phyloP scores from a whole-genome alignment of 306 rosid genomes.

The Quercus variabilis region DNA sequence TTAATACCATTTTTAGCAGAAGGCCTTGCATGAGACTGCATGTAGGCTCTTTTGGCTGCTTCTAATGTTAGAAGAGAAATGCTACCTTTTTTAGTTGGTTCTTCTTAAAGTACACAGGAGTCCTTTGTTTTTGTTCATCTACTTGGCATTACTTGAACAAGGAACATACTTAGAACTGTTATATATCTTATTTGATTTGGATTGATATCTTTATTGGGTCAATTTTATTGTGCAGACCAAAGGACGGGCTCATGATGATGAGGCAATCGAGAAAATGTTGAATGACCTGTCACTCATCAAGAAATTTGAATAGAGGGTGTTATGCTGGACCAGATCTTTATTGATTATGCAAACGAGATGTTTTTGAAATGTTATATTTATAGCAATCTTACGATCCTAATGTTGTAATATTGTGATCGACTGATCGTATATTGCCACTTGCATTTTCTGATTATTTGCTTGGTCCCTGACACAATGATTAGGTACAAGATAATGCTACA shows the following conservation, averaged over 20 bases:
- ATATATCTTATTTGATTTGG: background rate
- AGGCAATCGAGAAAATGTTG: conserved; percentile 93
- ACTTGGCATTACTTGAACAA: background rate
- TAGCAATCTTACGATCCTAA: too few relatives aligned
- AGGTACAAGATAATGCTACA: too few relatives aligned
- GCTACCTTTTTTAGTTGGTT: background rate
- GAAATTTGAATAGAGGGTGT: conserved; percentile 61
- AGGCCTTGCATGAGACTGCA: background rate
- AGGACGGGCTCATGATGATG: conserved; percentile 90
- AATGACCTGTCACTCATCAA: conserved; percentile 78
- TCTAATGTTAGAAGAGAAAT: background rate
- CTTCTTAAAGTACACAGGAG: background rate
- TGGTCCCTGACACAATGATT: too few relatives aligned
- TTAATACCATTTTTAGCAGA: background rate
- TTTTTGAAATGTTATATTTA: background rate
- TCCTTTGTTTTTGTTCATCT: background rate
- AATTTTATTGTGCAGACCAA: conserved; percentile 54
- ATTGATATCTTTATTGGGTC: background rate
- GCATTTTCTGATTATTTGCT: too few relatives aligned
- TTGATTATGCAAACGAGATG: background rate
- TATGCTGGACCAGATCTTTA: background rate
- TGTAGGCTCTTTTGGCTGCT: background rate
- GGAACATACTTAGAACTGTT: background rate
- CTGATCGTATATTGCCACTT: too few relatives aligned
- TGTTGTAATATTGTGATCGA: too few relatives aligned